Evolutionary conservation across 306 rosid genomes (phyloP).

Genomic region (Quercus robur): DNA sequence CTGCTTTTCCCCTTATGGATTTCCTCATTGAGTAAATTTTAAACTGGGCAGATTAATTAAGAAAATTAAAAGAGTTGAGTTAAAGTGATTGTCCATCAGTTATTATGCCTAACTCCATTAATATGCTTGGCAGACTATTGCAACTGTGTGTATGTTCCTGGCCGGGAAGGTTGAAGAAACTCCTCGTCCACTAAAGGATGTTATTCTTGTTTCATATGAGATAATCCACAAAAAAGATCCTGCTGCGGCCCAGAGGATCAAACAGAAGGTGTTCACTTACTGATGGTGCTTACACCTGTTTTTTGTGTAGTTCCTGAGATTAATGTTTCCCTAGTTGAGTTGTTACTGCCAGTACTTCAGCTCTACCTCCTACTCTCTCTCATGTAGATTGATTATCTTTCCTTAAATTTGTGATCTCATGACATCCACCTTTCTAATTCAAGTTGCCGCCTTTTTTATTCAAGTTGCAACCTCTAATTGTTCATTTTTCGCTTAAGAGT

Average conservation of each 20-base stretch:
- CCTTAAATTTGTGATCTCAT: background rate
- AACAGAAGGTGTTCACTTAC: conserved; percentile 68
- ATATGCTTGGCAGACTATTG: conserved; percentile 74
- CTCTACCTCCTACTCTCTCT: background rate
- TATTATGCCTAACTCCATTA: conserved; percentile 25
- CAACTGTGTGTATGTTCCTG: conserved; percentile 98
- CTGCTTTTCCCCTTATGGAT: background rate
- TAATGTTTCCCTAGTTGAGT: conserved; percentile 10
- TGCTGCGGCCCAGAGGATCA: conserved; percentile 82
- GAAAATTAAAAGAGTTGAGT: background rate
- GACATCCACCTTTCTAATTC: background rate
- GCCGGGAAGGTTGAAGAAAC: conserved; percentile 99
- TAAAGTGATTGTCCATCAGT: background rate
- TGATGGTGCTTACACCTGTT: conserved; percentile 11
- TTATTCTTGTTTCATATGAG: conserved; percentile 89
- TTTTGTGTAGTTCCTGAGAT: background rate
- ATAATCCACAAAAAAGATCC: conserved; percentile 91
- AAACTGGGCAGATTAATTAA: background rate
- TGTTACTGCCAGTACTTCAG: background rate
- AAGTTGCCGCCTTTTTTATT: background rate
- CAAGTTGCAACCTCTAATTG: too few relatives aligned
- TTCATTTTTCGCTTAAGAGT: background rate
- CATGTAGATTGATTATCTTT: background rate
- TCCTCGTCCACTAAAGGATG: conserved; percentile 95
- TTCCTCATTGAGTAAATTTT: background rate